Conservation (phyloP, 192 early-diverging fungal species). For the Lobulomyces angularis region DNA sequence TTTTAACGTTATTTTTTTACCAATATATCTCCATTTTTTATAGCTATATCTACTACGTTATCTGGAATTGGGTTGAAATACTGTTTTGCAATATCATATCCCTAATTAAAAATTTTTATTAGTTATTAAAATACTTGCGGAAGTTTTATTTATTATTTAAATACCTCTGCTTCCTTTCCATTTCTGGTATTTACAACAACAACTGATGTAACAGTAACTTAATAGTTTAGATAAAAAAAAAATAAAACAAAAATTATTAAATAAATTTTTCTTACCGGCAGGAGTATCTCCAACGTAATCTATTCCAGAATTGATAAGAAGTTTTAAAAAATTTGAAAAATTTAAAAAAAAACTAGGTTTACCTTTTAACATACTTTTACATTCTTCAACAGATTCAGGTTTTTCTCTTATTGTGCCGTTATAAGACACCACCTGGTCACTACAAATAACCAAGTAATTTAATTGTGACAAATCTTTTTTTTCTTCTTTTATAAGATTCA, state of each 20-base stretch:
- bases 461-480: neutral
- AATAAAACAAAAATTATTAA: no score
- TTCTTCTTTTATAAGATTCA: slow-evolving; percentile 4
- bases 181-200: slow-evolving; percentile 28
- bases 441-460: slow-evolving; percentile 5
- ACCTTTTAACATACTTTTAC: no score
- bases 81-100: slow-evolving; percentile 27
- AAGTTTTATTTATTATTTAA: neutral
- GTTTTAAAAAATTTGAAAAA: no score
- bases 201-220: no score
- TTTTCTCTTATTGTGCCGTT: slow-evolving; percentile 33
- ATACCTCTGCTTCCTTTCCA: slow-evolving; percentile 9
- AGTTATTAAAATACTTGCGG: neutral
- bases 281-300: no score
- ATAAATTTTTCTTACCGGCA: no score
- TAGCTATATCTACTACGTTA: slow-evolving; percentile 23
- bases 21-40: slow-evolving; percentile 30
- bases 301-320: no score
- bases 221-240: no score
- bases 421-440: slow-evolving; percentile 34
- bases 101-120: slow-evolving; percentile 7
- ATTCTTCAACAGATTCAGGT: slow-evolving; percentile 16
- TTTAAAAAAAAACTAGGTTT: no score
- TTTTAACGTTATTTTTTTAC: no score
- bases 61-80: slow-evolving; percentile 23